These are phyloP conservation scores for Penicillium robsamsonii DNA, from an alignment of 495 filamentous ascomycete genomes.

Conservation along the genomic window DNA sequence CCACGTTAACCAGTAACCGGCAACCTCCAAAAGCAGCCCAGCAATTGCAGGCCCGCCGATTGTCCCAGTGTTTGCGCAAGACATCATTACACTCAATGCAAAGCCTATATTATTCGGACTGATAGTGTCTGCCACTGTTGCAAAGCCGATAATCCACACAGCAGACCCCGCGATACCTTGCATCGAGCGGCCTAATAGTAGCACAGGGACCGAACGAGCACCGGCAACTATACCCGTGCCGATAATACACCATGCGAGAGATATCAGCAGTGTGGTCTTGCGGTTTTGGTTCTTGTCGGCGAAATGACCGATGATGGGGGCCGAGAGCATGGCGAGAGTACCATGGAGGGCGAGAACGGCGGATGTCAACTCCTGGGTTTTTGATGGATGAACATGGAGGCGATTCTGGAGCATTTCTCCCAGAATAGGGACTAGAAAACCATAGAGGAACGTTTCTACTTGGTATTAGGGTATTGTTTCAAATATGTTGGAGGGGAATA, in stretches of 20 bases:
- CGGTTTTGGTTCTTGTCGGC: constrained; percentile 4
- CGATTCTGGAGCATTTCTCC: constrained; percentile 14
- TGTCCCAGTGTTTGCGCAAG: constrained; percentile 5
- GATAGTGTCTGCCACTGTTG: constrained; percentile 11
- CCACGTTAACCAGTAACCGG: constrained; percentile 15
- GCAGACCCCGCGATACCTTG: constrained; percentile 15
- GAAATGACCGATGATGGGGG: constrained; percentile 12
- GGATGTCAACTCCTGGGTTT: constrained; percentile 14
- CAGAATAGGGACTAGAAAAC: constrained; percentile 19
- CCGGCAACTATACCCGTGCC: background rate
- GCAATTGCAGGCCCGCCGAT: background rate
- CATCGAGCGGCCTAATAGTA: constrained; percentile 13
- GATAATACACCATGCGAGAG: background rate
- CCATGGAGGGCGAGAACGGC: constrained; percentile 13
- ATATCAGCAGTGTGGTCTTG: background rate
- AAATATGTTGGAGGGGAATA: background rate
- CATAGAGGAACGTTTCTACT: constrained; percentile 19
- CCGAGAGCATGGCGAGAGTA: background rate
- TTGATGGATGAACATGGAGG: constrained; percentile 7
- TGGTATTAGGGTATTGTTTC: background rate
- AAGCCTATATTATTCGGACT: constrained; percentile 2
- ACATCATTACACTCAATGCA: constrained; percentile 8
- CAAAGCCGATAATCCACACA: constrained; percentile 20
- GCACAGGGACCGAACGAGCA: background rate
- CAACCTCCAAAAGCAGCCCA: background rate